These are phyloP conservation scores for Eucalyptus dawsonii DNA, from an alignment of 345 rosid species.

Conservation along the genomic window DNA sequence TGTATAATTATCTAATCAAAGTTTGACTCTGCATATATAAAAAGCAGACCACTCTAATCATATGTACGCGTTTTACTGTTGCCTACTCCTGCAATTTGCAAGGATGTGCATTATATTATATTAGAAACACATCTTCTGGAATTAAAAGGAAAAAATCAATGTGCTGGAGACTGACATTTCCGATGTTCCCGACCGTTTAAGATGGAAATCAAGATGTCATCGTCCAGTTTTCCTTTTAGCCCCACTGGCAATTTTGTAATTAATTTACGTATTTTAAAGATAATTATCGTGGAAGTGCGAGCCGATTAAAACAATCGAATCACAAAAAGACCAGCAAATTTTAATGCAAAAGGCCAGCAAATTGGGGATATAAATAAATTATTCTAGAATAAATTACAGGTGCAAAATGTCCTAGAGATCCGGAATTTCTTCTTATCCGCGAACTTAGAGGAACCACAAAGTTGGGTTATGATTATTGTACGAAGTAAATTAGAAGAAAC, in stretches of 20 bases:
- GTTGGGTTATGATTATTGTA: not conserved
- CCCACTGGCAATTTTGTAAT: not conserved
- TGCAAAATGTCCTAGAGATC: not conserved
- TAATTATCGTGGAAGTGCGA: not conserved
- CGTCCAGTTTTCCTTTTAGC: not conserved
- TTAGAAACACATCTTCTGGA: not conserved
- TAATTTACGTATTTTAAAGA: not conserved
- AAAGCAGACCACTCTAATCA: not conserved
- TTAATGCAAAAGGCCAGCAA: not conserved
- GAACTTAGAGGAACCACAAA: not conserved
- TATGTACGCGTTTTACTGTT: not conserved
- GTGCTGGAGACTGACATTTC: not conserved
- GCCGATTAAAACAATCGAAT: not conserved
- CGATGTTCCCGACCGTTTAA: not conserved
- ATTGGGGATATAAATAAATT: not conserved
- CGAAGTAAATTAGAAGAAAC: not conserved
- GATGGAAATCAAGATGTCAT: not conserved
- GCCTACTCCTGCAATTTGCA: not conserved
- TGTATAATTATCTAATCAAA: not conserved
- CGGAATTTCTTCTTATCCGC: not conserved
- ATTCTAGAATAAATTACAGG: not conserved
- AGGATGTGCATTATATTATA: not conserved
- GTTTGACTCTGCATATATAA: not conserved
- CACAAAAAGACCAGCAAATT: not conserved
- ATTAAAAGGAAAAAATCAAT: not conserved